Percentiles rank a stretch among this genome's conserved stretches.
Conservation (phyloP, 2,329 filamentous ascomycete genomes). For the Colletotrichum agaves region DNA sequence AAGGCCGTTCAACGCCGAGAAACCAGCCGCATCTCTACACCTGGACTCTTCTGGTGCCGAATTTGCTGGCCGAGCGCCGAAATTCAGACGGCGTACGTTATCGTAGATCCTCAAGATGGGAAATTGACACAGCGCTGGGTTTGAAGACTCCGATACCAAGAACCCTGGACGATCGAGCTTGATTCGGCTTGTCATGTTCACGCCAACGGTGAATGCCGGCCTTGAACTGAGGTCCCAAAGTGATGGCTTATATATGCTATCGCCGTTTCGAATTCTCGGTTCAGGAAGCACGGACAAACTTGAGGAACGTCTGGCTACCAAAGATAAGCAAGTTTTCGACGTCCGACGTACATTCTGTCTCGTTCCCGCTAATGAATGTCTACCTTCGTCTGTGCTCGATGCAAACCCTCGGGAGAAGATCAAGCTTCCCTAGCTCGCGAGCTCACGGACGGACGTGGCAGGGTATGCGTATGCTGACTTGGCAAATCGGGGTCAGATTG, state of each 20-base stretch:
- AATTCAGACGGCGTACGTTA: neutral
- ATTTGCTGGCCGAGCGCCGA: conserved; percentile 11
- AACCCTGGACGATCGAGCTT: no score
- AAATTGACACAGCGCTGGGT: neutral
- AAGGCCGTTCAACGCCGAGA: no score
- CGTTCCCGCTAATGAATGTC: neutral
- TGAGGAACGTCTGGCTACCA: neutral
- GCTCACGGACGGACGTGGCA: neutral
- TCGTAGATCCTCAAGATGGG: neutral
- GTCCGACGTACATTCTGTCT: neutral
- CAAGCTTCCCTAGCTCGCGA: neutral
- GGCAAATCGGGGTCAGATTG: neutral
- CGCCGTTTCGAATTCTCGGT: neutral
- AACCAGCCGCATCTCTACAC: neutral
- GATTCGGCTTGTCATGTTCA: no score
- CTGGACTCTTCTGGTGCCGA: neutral
- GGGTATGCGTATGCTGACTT: neutral
- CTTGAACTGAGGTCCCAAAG: no score
- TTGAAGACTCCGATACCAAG: no score
- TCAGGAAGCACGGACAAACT: conserved; percentile 1
- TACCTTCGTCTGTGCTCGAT: conserved; percentile 4
- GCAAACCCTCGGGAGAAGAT: neutral
- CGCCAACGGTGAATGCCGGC: no score
- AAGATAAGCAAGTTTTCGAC: neutral
- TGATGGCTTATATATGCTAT: neutral